Percentiles rank a stretch among this genome's conserved stretches.
These are phyloP conservation scores for Casuarina equisetifolia DNA, from an alignment of 306 rosid species.

Conservation along the genomic window DNA sequence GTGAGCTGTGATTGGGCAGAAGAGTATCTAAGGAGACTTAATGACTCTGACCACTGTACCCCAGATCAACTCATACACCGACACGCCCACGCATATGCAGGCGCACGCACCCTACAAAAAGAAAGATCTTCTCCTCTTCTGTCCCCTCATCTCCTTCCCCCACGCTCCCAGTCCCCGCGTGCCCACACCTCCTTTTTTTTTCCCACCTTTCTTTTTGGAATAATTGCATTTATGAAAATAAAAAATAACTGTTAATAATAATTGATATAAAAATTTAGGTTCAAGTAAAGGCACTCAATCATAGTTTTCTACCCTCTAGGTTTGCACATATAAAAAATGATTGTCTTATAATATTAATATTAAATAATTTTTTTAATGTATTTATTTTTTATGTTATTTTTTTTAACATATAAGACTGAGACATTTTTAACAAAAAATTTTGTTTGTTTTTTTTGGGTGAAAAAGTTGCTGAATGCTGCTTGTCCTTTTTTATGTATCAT, in stretches of 20 bases:
- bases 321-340: too few relatives aligned
- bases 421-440: background rate
- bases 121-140: constrained; percentile 4
- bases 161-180: background rate
- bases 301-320: too few relatives aligned
- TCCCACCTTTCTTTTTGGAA: too few relatives aligned
- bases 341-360: too few relatives aligned
- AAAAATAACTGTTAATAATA: too few relatives aligned
- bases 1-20: constrained; percentile 11
- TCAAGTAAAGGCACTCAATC: too few relatives aligned
- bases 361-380: too few relatives aligned
- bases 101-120: background rate
- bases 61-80: constrained; percentile 20
- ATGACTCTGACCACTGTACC: background rate
- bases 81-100: constrained; percentile 10
- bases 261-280: too few relatives aligned
- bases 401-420: too few relatives aligned
- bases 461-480: background rate
- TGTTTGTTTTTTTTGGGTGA: background rate
- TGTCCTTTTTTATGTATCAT: background rate
- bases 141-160: background rate
- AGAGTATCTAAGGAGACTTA: constrained; percentile 8
- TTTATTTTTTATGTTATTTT: too few relatives aligned
- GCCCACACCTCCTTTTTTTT: background rate
- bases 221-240: background rate